Base-by-base conservation (phyloP, 1,284 basidiomycete species). In the Coriolopsis trogii region DNA sequence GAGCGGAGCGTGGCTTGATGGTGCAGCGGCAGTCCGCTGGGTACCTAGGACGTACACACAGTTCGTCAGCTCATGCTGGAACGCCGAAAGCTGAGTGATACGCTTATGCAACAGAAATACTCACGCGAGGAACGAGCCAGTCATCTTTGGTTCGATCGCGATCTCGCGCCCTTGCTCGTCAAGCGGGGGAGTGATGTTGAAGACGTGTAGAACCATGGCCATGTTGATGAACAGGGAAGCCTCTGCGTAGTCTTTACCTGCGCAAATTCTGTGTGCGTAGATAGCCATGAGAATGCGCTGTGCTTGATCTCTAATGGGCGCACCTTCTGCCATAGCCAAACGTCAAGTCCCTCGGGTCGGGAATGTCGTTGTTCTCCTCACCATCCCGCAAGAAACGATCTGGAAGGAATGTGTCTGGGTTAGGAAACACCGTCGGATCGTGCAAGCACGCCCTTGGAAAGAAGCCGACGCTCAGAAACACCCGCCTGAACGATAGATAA, bases 201-300 rank as follows among this genome's bases (percentile, higher is more conserved):
- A 76, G 0, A 66, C 71, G 72, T 74, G 75, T 0, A 74, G 61
- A 6, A 78, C 64, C 1, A 71, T 66, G 0, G 73, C 66, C 18
- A 76, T 61, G 56, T 71, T 72, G 50, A 77, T 73, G 50, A 72
- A 73, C 7, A 76, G 28, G 1, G 73, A 73, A 1, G 18, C 45
- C 5, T 58, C 56, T 0, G 55, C 52, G 39, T 60, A 58, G 37
- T 58, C 37, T 16, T 54, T 24, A 1, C 60, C 60, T 2, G 58
- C 56, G 30, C 60, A 62, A n/a, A 58, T 52, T 18, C 60, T 61
- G 25, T 4, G 15, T 6, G 6, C 9, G 18, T 28, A 21, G 31
- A 36, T 21, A 18, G 4, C n/a, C 10, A 28, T 28, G 6, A 28
- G 25, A 25, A 15, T 12, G 28, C 28, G n/a, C 8, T 34, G 13